Conservation (phyloP, 495 filamentous ascomycete species). For the Articulospora tetracladia region DNA sequence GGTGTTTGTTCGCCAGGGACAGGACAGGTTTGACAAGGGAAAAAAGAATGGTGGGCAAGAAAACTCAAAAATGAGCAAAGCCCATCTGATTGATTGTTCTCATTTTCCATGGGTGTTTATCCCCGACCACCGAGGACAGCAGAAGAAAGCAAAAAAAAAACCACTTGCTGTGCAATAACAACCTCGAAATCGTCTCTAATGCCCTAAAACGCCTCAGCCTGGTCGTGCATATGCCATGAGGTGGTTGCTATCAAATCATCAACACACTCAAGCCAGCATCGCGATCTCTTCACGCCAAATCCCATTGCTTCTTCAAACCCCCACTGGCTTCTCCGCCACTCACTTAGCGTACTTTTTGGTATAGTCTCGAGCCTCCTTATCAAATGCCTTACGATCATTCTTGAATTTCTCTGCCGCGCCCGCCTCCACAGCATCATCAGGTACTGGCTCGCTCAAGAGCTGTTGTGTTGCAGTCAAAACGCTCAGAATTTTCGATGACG, state of each 20-base stretch:
- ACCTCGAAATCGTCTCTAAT: no score
- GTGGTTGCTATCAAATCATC: not conserved
- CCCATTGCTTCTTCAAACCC: not conserved
- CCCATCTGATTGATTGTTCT: no score
- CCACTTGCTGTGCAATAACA: no score
- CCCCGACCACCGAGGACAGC: no score
- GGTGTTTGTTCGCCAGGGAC: no score
- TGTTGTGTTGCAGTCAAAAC: conserved; percentile 78
- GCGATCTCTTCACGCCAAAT: not conserved
- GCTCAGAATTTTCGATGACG: conserved; percentile 67
- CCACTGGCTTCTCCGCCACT: not conserved
- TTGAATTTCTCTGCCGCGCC: conserved; percentile 84
- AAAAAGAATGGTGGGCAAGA: no score
- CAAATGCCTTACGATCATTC: conserved; percentile 66
- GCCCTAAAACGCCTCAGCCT: no score
- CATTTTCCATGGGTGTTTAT: no score
- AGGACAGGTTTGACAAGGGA: no score
- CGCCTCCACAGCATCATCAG: conserved; percentile 90
- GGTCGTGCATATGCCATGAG: not conserved
- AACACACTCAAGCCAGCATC: not conserved
- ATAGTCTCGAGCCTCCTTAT: conserved; percentile 81
- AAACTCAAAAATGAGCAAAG: no score
- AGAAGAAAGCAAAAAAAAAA: no score
- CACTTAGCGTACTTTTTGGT: conserved; percentile 59
- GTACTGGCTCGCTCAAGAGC: conserved; percentile 81